Percentiles rank a stretch among this genome's conserved stretches.
phyloP scores from a whole-genome alignment of 768 basidiomycete species.

The Phlebiopsis flavidoalba region DNA sequence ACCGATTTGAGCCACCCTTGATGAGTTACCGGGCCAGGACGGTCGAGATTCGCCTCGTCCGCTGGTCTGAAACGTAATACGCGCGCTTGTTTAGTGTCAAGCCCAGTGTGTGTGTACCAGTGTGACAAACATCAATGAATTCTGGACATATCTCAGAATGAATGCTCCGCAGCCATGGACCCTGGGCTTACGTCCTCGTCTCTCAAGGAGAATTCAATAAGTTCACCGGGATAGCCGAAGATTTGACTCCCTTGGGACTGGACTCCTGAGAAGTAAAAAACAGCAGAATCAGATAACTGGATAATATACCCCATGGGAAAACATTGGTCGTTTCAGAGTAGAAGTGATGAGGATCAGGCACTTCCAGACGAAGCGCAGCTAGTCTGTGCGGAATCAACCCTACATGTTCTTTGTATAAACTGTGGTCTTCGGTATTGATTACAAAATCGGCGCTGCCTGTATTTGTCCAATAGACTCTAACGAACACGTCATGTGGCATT shows the following conservation, averaged over 20 bases:
- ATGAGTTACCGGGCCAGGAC: conserved; percentile 6
- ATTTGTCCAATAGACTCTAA: not conserved
- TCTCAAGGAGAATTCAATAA: too few species aligned
- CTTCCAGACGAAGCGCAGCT: conserved; percentile 4
- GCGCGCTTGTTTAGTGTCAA: not conserved
- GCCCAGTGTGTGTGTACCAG: not conserved
- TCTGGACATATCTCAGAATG: not conserved
- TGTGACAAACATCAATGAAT: not conserved
- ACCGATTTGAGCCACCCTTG: not conserved
- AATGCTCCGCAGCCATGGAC: not conserved
- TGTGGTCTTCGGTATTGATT: conserved; percentile 9
- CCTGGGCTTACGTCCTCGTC: too few species aligned
- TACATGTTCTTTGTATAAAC: too few species aligned
- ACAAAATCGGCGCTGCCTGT: conserved; percentile 2
- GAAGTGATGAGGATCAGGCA: conserved; percentile 9
- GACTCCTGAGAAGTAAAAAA: conserved; percentile 9
- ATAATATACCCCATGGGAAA: conserved; percentile 9
- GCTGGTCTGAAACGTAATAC: not conserved
- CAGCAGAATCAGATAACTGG: conserved; percentile 12
- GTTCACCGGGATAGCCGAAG: conserved; percentile 16
- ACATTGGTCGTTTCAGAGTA: conserved; percentile 4
- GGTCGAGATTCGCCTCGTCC: not conserved
- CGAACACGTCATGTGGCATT: conserved; percentile 5
- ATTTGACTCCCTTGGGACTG: conserved; percentile 12
- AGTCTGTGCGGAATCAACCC: not conserved